These are phyloP conservation scores for Chalciporus piperatus DNA, from an alignment of 768 basidiomycete genomes.

Conservation along the genomic window DNA sequence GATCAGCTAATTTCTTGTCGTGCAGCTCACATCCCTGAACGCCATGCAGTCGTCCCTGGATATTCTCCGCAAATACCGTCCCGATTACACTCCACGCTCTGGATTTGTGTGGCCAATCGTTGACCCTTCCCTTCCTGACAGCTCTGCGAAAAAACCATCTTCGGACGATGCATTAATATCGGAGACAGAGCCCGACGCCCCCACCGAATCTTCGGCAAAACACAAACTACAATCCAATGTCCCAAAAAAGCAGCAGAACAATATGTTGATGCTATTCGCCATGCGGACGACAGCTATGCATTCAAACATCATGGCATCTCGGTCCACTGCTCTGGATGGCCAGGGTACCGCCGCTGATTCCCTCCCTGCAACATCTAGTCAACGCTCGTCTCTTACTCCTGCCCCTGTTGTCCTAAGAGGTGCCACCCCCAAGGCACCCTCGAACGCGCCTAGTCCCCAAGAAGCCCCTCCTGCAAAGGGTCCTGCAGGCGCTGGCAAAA, in stretches of 20 bases:
- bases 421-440: conserved; percentile 32
- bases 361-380: conserved; percentile 20
- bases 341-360: conserved; percentile 29
- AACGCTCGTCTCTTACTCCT: conserved; percentile 35
- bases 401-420: conserved; percentile 31
- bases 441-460: conserved; percentile 39
- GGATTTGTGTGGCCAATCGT: conserved; percentile 85
- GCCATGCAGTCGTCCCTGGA: conserved; percentile 77
- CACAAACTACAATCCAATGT: conserved; percentile 24
- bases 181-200: conserved; percentile 19
- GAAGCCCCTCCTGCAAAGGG: conserved; percentile 46
- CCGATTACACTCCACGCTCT: conserved; percentile 79
- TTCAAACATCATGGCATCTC: conserved; percentile 52
- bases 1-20: neutral
- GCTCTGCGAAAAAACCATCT: conserved; percentile 39
- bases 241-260: conserved; percentile 64
- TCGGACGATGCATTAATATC: conserved; percentile 26
- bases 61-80: conserved; percentile 67
- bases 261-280: conserved; percentile 65
- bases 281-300: conserved; percentile 79
- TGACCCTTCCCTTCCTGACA: conserved; percentile 47
- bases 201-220: conserved; percentile 19
- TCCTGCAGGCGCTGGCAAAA: conserved; percentile 54
- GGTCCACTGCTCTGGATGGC: conserved; percentile 29
- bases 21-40: conserved; percentile 64